Evolutionary conservation across 768 basidiomycete genomes (phyloP).

Genomic region (Lactarius trivialis): DNA sequence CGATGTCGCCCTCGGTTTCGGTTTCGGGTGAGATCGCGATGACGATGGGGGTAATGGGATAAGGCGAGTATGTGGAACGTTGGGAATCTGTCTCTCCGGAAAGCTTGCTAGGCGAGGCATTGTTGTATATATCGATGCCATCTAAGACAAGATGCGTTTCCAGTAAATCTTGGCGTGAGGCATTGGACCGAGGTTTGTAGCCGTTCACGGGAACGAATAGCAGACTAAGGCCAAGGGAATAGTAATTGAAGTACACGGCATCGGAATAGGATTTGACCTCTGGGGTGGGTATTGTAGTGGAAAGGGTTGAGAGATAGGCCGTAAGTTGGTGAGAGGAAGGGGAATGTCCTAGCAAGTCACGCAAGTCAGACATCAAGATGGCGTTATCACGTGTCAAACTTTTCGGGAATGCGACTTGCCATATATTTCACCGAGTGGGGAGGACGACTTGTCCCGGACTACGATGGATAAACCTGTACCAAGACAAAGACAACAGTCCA

Average conservation of each 20-base stretch:
- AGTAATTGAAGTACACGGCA: constrained; percentile 83
- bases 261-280: constrained; percentile 78
- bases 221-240: constrained; percentile 70
- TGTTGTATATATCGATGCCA: constrained; percentile 81
- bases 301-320: constrained; percentile 36
- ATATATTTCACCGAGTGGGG: neutral
- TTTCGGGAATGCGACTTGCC: neutral
- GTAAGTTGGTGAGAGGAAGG: constrained; percentile 43
- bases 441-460: neutral
- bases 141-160: constrained; percentile 53
- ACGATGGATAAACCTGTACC: constrained; percentile 13
- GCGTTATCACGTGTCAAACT: constrained; percentile 1
- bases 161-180: constrained; percentile 41
- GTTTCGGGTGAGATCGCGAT: constrained; percentile 34
- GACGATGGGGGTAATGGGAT: constrained; percentile 48
- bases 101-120: constrained; percentile 30
- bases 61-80: constrained; percentile 48
- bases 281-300: constrained; percentile 33
- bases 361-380: constrained; percentile 16
- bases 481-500: constrained; percentile 1
- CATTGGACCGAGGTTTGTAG: constrained; percentile 49
- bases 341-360: constrained; percentile 43
- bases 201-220: constrained; percentile 62
- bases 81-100: constrained; percentile 31
- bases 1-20: constrained; percentile 22